Evolutionary conservation across 73 alveolate species (phyloP).

Genomic region (Paramecium pentaurelia): DNA sequence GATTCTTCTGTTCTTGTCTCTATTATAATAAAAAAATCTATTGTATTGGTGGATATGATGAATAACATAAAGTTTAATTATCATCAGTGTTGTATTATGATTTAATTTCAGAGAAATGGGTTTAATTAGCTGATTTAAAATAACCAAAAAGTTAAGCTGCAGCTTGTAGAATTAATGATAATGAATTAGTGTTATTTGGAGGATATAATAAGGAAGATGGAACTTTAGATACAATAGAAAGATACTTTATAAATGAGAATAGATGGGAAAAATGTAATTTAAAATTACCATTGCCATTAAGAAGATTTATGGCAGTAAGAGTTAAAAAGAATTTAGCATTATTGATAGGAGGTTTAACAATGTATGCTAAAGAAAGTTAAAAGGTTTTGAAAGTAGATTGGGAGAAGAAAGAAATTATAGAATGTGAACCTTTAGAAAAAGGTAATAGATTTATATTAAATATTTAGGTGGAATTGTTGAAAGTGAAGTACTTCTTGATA

Average conservation of each 20-base stretch:
- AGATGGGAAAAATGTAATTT: conserved; percentile 75
- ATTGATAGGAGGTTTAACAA: conserved; percentile 89
- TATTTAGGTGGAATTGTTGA: conserved; percentile 85
- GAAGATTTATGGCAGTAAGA: conserved; percentile 91
- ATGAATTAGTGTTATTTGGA: conserved; percentile 88
- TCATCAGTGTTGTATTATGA: conserved; percentile 82
- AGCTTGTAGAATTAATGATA: conserved; percentile 84
- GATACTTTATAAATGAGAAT: conserved; percentile 79
- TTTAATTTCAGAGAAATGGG: conserved; percentile 82
- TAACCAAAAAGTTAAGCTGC: conserved; percentile 85
- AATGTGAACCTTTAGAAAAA: conserved; percentile 63
- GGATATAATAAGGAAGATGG: conserved; percentile 96
- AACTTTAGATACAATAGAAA: conserved; percentile 89
- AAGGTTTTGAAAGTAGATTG: conserved; percentile 85
- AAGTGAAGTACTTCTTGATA: conserved; percentile 84
- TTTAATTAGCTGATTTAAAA: conserved; percentile 75
- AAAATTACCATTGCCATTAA: conserved; percentile 83
- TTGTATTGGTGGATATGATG: conserved; percentile 96
- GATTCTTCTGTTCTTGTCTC: conserved; percentile 83
- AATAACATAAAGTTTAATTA: conserved; percentile 79
- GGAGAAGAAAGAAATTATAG: conserved; percentile 86
- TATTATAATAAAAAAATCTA: conserved; percentile 72
- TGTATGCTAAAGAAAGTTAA: conserved; percentile 87
- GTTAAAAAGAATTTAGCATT: conserved; percentile 84
- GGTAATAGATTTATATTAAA: not conserved